Conservation (phyloP, 1,284 basidiomycete species). For the Puccinia hordei region DNA sequence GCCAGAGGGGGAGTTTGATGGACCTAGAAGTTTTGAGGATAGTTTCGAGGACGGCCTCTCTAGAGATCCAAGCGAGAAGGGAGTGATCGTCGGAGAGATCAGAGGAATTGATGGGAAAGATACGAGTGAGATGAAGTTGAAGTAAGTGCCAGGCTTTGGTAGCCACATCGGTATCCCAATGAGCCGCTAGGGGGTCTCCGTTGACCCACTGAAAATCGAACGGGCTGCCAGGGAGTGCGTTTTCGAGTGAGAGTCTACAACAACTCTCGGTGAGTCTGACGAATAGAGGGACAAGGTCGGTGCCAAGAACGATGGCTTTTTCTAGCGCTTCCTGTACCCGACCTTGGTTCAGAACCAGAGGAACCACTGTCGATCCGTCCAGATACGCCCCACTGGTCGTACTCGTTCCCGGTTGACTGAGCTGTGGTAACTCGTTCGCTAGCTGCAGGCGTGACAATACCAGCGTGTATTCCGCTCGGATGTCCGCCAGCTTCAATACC, state of each 20-base stretch:
- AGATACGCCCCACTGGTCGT: slow-evolving; percentile 6
- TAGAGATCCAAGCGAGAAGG: slow-evolving; percentile 5
- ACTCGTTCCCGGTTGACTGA: slow-evolving; percentile 59
- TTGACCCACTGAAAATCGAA: slow-evolving; percentile 41
- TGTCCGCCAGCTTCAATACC: slow-evolving; percentile 76
- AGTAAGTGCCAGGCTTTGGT: slow-evolving; percentile 37
- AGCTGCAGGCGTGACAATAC: slow-evolving; percentile 78
- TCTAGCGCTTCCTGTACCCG: slow-evolving; percentile 45
- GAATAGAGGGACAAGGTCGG: slow-evolving; percentile 65
- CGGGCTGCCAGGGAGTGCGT: neutral
- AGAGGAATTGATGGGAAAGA: slow-evolving; percentile 1
- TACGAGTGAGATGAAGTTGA: slow-evolving; percentile 24
- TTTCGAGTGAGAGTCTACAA: slow-evolving; percentile 28
- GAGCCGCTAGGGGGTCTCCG: neutral
- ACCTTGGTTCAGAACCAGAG: slow-evolving; percentile 47
- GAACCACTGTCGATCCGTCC: slow-evolving; percentile 13
- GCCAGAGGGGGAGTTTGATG: slow-evolving; percentile 75
- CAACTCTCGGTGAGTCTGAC: slow-evolving; percentile 64
- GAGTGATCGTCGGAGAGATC: neutral
- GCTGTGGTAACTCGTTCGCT: slow-evolving; percentile 66
- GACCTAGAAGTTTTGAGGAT: slow-evolving; percentile 68
- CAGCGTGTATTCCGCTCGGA: slow-evolving; percentile 80
- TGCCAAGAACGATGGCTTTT: slow-evolving; percentile 52
- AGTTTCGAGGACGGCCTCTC: slow-evolving; percentile 68
- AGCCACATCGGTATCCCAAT: slow-evolving; percentile 20